Conservation (phyloP, 345 rosid species). For the Garcia nutans region DNA sequence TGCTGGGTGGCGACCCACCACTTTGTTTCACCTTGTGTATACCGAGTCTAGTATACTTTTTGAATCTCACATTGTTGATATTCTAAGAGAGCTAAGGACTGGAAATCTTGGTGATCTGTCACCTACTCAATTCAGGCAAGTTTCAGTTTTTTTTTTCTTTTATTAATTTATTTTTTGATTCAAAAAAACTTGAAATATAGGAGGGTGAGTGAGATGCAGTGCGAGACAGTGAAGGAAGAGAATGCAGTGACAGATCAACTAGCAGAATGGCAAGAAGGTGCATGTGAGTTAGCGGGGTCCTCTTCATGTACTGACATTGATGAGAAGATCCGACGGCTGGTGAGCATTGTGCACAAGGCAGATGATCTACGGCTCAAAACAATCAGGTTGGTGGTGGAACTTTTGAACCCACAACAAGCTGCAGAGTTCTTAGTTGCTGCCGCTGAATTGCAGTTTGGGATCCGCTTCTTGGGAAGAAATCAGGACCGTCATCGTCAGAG, state of each 20-base stretch:
- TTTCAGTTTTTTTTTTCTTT: not conserved
- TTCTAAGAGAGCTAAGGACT: conserved; percentile 56
- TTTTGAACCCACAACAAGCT: conserved; percentile 66
- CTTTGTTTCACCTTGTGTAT: conserved; percentile 72
- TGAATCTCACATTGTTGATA: conserved; percentile 71
- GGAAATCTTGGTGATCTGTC: conserved; percentile 89
- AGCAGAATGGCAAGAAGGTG: conserved; percentile 76
- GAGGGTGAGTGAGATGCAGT: conserved; percentile 81
- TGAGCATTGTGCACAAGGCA: conserved; percentile 47
- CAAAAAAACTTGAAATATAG: conserved; percentile 27
- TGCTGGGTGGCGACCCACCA: conserved; percentile 80
- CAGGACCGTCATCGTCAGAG: conserved; percentile 34
- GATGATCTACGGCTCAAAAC: conserved; percentile 68
- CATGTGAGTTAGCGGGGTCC: conserved; percentile 40
- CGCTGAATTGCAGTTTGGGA: conserved; percentile 67
- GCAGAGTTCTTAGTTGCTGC: conserved; percentile 71
- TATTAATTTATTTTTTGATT: not conserved
- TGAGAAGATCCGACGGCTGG: conserved; percentile 46
- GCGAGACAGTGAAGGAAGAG: conserved; percentile 86
- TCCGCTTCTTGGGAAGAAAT: conserved; percentile 56
- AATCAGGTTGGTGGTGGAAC: conserved; percentile 48
- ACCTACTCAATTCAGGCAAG: conserved; percentile 68
- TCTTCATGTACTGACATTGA: conserved; percentile 21
- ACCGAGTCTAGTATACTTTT: conserved; percentile 76
- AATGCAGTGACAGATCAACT: conserved; percentile 65